Evolutionary conservation across 1,139 yeast genomes (phyloP).

Genomic region (Blastobotrys persicus): DNA sequence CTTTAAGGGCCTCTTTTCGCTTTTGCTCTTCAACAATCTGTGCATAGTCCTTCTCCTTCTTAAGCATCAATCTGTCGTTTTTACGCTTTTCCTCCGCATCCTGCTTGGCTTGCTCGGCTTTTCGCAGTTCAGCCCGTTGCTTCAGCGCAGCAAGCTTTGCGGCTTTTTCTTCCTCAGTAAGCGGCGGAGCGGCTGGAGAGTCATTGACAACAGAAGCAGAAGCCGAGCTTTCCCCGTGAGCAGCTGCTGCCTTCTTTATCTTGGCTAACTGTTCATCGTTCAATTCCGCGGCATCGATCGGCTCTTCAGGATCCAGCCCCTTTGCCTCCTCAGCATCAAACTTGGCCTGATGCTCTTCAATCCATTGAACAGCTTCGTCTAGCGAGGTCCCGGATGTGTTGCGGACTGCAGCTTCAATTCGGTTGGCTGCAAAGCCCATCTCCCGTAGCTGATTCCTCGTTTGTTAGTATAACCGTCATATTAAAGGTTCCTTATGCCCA

Average conservation of each 20-base stretch:
- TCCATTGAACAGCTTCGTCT: conserved; percentile 38
- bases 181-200: conserved; percentile 14
- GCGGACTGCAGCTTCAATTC: conserved; percentile 36
- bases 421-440: conserved; percentile 38
- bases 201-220: conserved; percentile 11
- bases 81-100: conserved; percentile 32
- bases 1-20: conserved; percentile 35
- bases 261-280: conserved; percentile 9
- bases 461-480: neutral
- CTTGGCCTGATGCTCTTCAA: conserved; percentile 32
- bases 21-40: conserved; percentile 36
- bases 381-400: conserved; percentile 30
- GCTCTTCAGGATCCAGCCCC: conserved; percentile 11
- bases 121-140: conserved; percentile 32
- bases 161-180: conserved; percentile 35
- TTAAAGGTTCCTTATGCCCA: no score
- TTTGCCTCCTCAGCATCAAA: conserved; percentile 16
- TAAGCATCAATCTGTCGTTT: conserved; percentile 36
- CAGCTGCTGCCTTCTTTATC: neutral
- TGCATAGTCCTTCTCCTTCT: conserved; percentile 34
- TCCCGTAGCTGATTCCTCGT: conserved; percentile 26
- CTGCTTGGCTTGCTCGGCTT: conserved; percentile 33
- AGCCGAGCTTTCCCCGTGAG: conserved; percentile 2
- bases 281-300: conserved; percentile 4
- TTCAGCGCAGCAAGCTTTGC: conserved; percentile 34